These are phyloP conservation scores for Brasenia schreberi DNA, from an alignment of 164 flowering plant genomes.

Conservation along the genomic window DNA sequence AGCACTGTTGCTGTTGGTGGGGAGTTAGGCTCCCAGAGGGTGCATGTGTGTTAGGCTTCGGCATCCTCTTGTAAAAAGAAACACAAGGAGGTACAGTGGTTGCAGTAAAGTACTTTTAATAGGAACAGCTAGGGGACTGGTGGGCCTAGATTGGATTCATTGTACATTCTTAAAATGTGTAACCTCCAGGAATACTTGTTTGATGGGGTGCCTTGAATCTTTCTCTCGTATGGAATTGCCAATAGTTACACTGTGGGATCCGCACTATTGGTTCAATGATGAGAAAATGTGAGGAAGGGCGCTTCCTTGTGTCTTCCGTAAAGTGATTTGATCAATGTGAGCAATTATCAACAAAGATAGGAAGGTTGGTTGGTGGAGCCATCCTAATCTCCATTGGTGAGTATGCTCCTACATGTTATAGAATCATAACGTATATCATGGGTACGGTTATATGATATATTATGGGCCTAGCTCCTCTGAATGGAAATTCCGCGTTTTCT, in stretches of 20 bases:
- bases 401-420: not conserved
- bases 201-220: not conserved
- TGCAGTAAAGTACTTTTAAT: not conserved
- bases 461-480: too few species aligned
- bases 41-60: too few species aligned
- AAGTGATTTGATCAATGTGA: not conserved
- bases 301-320: not conserved
- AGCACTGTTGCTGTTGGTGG: too few species aligned
- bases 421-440: too few species aligned
- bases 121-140: not conserved
- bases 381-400: not conserved
- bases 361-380: not conserved
- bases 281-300: not conserved
- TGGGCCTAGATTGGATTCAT: not conserved
- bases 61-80: too few species aligned
- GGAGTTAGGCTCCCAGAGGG: too few species aligned
- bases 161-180: not conserved
- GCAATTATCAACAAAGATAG: not conserved
- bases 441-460: too few species aligned
- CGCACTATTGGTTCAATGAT: not conserved
- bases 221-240: not conserved
- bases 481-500: too few species aligned
- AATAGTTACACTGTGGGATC: not conserved
- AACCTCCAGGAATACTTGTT: not conserved
- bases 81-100: not conserved